A percentile compares a stretch with the other conserved stretches of the same genome.
Conservation (phyloP, 106 monocot species). For the Dioscorea zingiberensis region DNA sequence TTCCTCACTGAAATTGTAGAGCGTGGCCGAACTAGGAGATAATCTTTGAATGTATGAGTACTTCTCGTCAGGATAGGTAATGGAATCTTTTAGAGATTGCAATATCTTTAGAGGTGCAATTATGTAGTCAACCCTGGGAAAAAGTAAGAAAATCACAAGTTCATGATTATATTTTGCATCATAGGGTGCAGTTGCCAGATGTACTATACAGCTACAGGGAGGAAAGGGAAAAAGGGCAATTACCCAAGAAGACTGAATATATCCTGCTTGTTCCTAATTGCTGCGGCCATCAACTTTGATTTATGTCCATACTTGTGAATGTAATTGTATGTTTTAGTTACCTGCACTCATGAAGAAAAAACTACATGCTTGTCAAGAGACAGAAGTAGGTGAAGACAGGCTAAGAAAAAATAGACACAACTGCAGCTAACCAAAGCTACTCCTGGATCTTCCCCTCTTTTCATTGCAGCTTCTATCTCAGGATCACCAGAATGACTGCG, state of each 20-base stretch:
- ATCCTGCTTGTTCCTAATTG: slow-evolving; percentile 95
- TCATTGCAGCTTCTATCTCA: slow-evolving; percentile 70
- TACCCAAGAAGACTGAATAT: slow-evolving; percentile 92
- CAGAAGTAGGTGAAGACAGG: not conserved
- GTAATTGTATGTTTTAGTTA: slow-evolving; percentile 87
- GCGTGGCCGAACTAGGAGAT: slow-evolving; percentile 52
- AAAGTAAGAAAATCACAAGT: not conserved
- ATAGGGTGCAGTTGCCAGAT: not conserved
- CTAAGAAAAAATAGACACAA: not conserved
- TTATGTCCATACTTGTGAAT: slow-evolving; percentile 91
- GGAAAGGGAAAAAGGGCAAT: not conserved
- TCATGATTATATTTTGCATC: not conserved
- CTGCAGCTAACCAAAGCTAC: slow-evolving; percentile 59
- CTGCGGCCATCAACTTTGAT: slow-evolving; percentile 96
- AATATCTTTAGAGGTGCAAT: slow-evolving; percentile 92
- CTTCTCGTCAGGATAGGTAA: slow-evolving; percentile 71
- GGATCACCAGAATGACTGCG: slow-evolving; percentile 89
- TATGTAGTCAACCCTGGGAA: slow-evolving; percentile 77
- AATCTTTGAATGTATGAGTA: slow-evolving; percentile 69
- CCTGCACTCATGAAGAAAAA: slow-evolving; percentile 23
- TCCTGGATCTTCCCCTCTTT: slow-evolving; percentile 89
- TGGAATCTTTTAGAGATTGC: slow-evolving; percentile 81
- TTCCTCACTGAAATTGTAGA: slow-evolving; percentile 56
- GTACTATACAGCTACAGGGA: not conserved
- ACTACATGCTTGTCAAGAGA: not conserved